Conservation (phyloP, 441 rosid genomes). For the Erodium moschatum region DNA sequence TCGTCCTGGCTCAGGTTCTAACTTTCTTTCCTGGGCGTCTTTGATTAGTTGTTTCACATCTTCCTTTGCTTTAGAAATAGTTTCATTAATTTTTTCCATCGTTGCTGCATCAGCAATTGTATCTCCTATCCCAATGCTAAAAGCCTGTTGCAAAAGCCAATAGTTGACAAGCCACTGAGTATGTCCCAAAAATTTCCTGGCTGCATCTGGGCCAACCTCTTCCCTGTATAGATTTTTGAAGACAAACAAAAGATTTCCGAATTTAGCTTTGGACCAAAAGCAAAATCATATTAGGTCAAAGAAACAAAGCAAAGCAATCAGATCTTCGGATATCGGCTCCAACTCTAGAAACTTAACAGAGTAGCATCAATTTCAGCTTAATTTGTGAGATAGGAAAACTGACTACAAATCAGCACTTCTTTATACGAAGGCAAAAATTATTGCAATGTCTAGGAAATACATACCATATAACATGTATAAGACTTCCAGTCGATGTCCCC, state of each 20-base stretch:
- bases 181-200: conserved; percentile 96
- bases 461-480: conserved; percentile 95
- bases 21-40: conserved; percentile 56
- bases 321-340: background rate
- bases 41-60: conserved; percentile 70
- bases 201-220: conserved; percentile 99
- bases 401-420: background rate
- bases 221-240: conserved; percentile 48
- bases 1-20: conserved; percentile 96
- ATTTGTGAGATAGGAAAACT: background rate
- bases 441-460: conserved; percentile 11
- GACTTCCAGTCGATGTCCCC: conserved; percentile 90
- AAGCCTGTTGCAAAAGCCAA: conserved; percentile 94
- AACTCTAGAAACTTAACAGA: background rate
- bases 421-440: conserved; percentile 4
- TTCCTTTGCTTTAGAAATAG: conserved; percentile 74
- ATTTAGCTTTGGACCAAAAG: background rate
- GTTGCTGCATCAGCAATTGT: conserved; percentile 96
- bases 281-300: background rate
- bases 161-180: conserved; percentile 99
- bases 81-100: conserved; percentile 91
- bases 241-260: background rate
- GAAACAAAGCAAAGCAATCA: background rate
- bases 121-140: conserved; percentile 99
- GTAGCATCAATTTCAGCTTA: background rate